A percentile compares a stretch with the other conserved stretches of the same genome.
phyloP scores from a whole-genome alignment of 2,329 filamentous ascomycete genomes.

The Fusarium dlaminii region DNA sequence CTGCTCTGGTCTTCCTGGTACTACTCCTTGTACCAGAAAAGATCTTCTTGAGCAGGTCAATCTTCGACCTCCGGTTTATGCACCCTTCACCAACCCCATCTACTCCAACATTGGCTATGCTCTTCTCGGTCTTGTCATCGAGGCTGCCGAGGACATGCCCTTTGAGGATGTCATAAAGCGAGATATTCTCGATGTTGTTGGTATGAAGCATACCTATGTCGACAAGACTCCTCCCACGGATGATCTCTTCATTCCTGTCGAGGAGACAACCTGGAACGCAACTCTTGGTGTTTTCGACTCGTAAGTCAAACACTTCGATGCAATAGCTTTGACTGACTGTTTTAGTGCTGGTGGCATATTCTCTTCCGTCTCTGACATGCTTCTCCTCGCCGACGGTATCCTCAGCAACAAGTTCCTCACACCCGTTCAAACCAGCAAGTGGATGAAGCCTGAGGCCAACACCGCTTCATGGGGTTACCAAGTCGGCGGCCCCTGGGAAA shows the following conservation, averaged over 20 bases:
- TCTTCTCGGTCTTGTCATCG: slow-evolving; percentile 56
- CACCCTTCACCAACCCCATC: slow-evolving; percentile 54
- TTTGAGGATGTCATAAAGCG: slow-evolving; percentile 52
- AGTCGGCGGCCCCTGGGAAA: slow-evolving; percentile 60
- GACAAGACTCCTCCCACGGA: slow-evolving; percentile 44
- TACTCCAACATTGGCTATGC: slow-evolving; percentile 61
- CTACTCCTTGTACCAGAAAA: slow-evolving; percentile 43
- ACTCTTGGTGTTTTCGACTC: slow-evolving; percentile 48
- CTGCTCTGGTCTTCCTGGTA: slow-evolving; percentile 50
- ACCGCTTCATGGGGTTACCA: slow-evolving; percentile 50
- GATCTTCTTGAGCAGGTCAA: slow-evolving; percentile 44
- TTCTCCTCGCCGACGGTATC: slow-evolving; percentile 54
- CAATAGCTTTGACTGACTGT: neutral
- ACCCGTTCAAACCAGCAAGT: slow-evolving; percentile 51
- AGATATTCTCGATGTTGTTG: slow-evolving; percentile 53
- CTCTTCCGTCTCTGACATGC: slow-evolving; percentile 54
- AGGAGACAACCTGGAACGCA: slow-evolving; percentile 47
- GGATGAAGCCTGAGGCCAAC: slow-evolving; percentile 55
- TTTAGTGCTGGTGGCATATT: slow-evolving; percentile 52
- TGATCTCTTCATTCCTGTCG: slow-evolving; percentile 49
- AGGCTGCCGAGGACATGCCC: slow-evolving; percentile 53
- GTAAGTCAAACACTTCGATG: slow-evolving; percentile 36
- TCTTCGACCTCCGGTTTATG: slow-evolving; percentile 50
- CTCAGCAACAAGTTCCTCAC: slow-evolving; percentile 54
- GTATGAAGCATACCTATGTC: slow-evolving; percentile 53